Evolutionary conservation across 1,284 basidiomycete species (phyloP).

Genomic region (Mycosarcoma mackinlayi): DNA sequence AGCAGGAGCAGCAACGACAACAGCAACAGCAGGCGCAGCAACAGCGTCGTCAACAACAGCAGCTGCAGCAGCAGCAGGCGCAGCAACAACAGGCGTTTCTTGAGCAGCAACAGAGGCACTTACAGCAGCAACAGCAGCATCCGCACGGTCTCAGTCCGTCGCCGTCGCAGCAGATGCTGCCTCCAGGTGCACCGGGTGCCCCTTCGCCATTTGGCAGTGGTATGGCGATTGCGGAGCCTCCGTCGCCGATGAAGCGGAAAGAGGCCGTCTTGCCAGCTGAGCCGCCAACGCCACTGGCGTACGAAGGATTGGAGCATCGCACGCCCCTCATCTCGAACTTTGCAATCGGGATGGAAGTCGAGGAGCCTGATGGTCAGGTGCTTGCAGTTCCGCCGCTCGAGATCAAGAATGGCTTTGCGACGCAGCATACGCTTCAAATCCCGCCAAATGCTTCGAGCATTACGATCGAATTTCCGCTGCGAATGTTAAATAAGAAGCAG

Average conservation of each 20-base stretch:
- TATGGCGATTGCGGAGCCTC: slow-evolving; percentile 3
- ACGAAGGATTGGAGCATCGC: slow-evolving; percentile 34
- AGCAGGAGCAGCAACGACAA: slow-evolving; percentile 16
- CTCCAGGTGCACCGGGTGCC: slow-evolving; percentile 9
- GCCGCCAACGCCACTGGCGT: slow-evolving; percentile 6
- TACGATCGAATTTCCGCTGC: slow-evolving; percentile 33
- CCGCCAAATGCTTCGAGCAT: slow-evolving; percentile 34
- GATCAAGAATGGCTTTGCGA: slow-evolving; percentile 33
- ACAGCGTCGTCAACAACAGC: slow-evolving; percentile 22
- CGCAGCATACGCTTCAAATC: slow-evolving; percentile 45
- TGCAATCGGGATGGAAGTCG: slow-evolving; percentile 38
- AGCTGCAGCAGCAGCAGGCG: slow-evolving; percentile 23
- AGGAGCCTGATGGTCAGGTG: slow-evolving; percentile 24
- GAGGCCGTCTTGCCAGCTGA: slow-evolving; percentile 27
- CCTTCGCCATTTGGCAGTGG: slow-evolving; percentile 20
- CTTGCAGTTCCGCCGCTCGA: slow-evolving; percentile 13
- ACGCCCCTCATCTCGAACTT: slow-evolving; percentile 32
- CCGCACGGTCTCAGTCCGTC: slow-evolving; percentile 21
- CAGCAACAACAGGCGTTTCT: slow-evolving; percentile 25
- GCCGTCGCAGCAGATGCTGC: slow-evolving; percentile 21
- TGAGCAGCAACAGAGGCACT: slow-evolving; percentile 19
- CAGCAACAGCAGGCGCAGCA: slow-evolving; percentile 13
- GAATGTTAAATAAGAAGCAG: slow-evolving; percentile 16
- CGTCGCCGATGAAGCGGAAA: slow-evolving; percentile 32
- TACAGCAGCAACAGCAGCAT: slow-evolving; percentile 22